Conservation (phyloP, 495 filamentous ascomycete genomes). For the Bathelium albidoporum region DNA sequence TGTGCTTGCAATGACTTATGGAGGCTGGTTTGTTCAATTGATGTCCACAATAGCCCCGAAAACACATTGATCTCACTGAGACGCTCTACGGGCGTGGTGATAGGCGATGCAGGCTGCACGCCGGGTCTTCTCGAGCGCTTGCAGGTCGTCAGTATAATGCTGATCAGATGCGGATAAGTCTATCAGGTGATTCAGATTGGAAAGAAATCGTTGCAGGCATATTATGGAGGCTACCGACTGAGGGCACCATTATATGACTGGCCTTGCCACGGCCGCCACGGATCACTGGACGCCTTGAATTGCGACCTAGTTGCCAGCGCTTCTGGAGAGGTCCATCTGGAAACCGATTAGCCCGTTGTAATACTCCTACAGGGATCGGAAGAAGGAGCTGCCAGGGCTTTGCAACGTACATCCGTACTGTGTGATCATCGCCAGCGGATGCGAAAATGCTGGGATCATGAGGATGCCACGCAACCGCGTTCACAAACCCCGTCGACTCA, state of each 20-base stretch:
- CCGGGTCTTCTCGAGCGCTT: neutral
- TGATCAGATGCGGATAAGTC: neutral
- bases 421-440: conserved; percentile 77
- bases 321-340: neutral
- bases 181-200: neutral
- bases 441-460: conserved; percentile 75
- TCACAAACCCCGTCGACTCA: conserved; percentile 55
- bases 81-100: neutral
- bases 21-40: neutral
- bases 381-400: neutral
- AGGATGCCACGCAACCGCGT: conserved; percentile 88
- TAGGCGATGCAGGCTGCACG: neutral
- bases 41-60: neutral
- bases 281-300: neutral
- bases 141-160: conserved; percentile 1
- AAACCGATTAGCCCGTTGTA: neutral
- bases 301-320: neutral
- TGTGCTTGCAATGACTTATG: neutral
- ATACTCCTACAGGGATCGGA: neutral
- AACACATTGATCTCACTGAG: too few species aligned
- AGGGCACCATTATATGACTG: neutral
- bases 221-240: neutral
- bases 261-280: neutral
- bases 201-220: neutral
- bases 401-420: conserved; percentile 68